Percentiles rank a stretch among this genome's conserved stretches.
These are phyloP conservation scores for Russula virescens DNA, from an alignment of 768 basidiomycete species.

Conservation along the genomic window DNA sequence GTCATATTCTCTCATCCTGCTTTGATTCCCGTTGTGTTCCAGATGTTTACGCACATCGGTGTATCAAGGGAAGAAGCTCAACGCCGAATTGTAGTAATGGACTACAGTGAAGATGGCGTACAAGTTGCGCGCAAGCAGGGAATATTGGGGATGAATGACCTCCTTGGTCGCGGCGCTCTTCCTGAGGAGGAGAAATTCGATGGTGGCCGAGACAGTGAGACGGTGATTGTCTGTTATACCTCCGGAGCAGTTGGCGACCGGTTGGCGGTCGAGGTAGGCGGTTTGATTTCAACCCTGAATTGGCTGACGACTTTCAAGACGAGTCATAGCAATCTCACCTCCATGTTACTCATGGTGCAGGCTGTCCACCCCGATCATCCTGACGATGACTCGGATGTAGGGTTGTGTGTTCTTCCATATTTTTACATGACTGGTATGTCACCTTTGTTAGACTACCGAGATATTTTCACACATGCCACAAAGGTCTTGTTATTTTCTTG, in stretches of 20 bases:
- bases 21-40: conserved; percentile 46
- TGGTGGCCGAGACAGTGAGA: conserved; percentile 47
- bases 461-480: conserved; percentile 31
- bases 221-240: conserved; percentile 57
- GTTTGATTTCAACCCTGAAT: background rate
- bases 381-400: conserved; percentile 42
- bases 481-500: conserved; percentile 57
- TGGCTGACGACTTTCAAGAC: conserved; percentile 35
- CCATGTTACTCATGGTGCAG: conserved; percentile 48
- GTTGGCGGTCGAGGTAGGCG: conserved; percentile 50
- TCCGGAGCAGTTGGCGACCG: conserved; percentile 73
- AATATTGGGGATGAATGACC: conserved; percentile 40
- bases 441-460: conserved; percentile 39
- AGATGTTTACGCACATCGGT: conserved; percentile 50
- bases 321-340: conserved; percentile 62
- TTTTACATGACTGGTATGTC: conserved; percentile 43
- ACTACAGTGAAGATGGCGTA: conserved; percentile 14
- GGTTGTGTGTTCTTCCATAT: conserved; percentile 62
- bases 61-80: conserved; percentile 43
- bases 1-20: conserved; percentile 62
- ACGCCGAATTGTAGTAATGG: conserved; percentile 52
- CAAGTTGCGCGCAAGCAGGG: conserved; percentile 28
- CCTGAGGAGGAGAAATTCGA: conserved; percentile 50
- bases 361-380: conserved; percentile 41
- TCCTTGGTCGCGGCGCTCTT: conserved; percentile 44